phyloP scores from a whole-genome alignment of 768 basidiomycete species.

The Cantharellus cinnabarinus region DNA sequence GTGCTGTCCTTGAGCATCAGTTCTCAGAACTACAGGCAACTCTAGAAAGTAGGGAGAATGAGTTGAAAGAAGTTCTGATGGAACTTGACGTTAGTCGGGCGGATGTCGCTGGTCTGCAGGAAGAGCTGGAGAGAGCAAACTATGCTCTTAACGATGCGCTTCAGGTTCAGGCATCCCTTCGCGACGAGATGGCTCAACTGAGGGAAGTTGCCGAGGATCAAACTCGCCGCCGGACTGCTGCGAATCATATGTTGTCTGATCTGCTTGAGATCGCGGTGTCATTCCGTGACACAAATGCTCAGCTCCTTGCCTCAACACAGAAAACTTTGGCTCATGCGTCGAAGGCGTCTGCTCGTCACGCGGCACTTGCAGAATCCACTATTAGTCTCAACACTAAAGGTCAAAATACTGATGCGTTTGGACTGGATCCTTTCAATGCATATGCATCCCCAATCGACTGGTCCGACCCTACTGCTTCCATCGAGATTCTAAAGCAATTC shows the following conservation, averaged over 20 bases:
- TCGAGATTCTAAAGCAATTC: constrained; percentile 50
- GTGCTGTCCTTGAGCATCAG: constrained; percentile 80
- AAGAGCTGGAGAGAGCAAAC: constrained; percentile 52
- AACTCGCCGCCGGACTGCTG: neutral
- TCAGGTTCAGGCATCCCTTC: constrained; percentile 44
- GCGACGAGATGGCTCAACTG: constrained; percentile 39
- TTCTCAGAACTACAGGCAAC: constrained; percentile 49
- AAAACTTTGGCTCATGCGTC: neutral
- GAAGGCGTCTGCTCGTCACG: neutral
- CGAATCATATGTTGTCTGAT: constrained; percentile 54
- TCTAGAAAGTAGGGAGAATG: constrained; percentile 37
- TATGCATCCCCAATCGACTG: constrained; percentile 16
- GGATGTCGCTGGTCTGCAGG: constrained; percentile 45
- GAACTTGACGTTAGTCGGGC: constrained; percentile 44
- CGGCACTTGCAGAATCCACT: neutral
- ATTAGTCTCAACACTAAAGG: neutral
- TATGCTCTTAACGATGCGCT: constrained; percentile 48
- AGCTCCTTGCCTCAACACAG: constrained; percentile 35
- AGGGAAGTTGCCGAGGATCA: neutral
- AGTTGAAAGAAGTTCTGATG: constrained; percentile 40
- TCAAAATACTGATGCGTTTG: neutral
- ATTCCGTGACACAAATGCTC: constrained; percentile 58
- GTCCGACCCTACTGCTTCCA: constrained; percentile 45
- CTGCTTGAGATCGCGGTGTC: constrained; percentile 61
- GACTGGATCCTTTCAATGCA: neutral